A percentile compares a stretch with the other conserved stretches of the same genome.
Conservation (phyloP, 495 filamentous ascomycete genomes). For the Bombardia bombarda region DNA sequence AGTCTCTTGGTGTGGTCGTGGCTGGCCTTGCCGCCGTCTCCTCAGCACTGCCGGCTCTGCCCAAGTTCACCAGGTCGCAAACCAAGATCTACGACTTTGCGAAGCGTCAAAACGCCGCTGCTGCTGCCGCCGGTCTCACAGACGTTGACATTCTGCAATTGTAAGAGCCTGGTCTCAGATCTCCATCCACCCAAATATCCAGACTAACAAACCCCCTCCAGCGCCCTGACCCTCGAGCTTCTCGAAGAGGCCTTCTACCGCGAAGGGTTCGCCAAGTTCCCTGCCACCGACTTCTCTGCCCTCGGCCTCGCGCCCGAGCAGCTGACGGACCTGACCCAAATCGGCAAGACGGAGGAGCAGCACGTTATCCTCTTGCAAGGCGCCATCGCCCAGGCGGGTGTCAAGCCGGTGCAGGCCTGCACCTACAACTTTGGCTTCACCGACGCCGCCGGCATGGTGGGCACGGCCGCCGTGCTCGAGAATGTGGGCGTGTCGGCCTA, state of each 20-base stretch:
- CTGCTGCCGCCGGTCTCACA: slow-evolving; percentile 42
- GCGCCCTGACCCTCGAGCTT: slow-evolving; percentile 57
- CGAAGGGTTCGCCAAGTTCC: slow-evolving; percentile 53
- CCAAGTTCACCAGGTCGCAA: slow-evolving; percentile 34
- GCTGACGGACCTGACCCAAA: slow-evolving; percentile 40
- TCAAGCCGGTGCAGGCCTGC: slow-evolving; percentile 50
- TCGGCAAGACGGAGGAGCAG: slow-evolving; percentile 46
- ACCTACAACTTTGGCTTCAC: slow-evolving; percentile 57
- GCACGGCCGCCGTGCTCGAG: slow-evolving; percentile 52
- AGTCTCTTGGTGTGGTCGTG: slow-evolving; percentile 34
- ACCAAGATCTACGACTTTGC: slow-evolving; percentile 34
- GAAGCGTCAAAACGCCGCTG: slow-evolving; percentile 46
- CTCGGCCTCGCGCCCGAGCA: slow-evolving; percentile 43
- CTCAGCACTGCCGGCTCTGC: slow-evolving; percentile 36
- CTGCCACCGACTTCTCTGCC: slow-evolving; percentile 46
- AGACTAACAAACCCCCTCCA: slow-evolving; percentile 22
- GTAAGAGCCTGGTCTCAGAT: slow-evolving; percentile 31
- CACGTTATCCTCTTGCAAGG: slow-evolving; percentile 51
- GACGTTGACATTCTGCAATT: slow-evolving; percentile 67
- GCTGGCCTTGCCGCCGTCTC: slow-evolving; percentile 37
- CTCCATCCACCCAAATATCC: not conserved
- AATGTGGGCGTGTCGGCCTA: slow-evolving; percentile 56
- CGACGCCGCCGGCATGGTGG: slow-evolving; percentile 50
- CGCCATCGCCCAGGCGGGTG: slow-evolving; percentile 46
- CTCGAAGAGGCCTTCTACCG: slow-evolving; percentile 56